Evolutionary conservation across 805 yeast genomes (phyloP), one percentile per base, ranked within the genome.

Genomic region (Sungouiozyma ichnusensis): DNA sequence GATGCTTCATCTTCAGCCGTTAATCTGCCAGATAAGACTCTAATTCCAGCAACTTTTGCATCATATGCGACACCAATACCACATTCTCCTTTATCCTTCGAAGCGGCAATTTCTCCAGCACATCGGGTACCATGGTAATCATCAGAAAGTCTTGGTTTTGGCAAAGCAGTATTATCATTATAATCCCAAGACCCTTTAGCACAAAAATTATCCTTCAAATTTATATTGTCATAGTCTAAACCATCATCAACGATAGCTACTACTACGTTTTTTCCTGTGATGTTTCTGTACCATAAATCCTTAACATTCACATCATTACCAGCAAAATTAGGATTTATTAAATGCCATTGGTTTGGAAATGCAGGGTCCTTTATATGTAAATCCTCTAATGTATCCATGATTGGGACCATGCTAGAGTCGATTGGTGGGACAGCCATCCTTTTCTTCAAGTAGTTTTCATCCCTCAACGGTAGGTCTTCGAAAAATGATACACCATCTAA

Each of bases 121-220:
- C 98, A 92, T 49, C 98, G 69, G 0, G 98, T 92, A 5, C 98
- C 98, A 60, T 92, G 98, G 52, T 79, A 79, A 60, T 92, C 98
- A 59, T 84, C 94, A 7, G 52, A 62, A 20, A 90, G 69, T 43
- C 79, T 68, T 9, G 98, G 98, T 52, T 74, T 77, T 2, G 98
- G 98, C 37, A 79, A 65, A 17, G 76, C 71, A 0, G 71, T 71
- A 53, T 84, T 79, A 52, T 77, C 83, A 58, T 92, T 92, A 62
- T 76, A 92, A 64, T 92, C 98, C 85, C 90, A 92, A 6, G 96
- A 86, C 3, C 97, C 98, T 48, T 76, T 77, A 13, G 68, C 63
- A 54, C 73, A 75, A 59, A 81, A 92, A 52, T 81, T 84, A 33
- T 68, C 76, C 24, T 67, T 65, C 45, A 92, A 67, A 63, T 92